These are phyloP conservation scores for Tricholoma sp. DNA, from an alignment of 768 basidiomycete genomes.

Conservation along the genomic window DNA sequence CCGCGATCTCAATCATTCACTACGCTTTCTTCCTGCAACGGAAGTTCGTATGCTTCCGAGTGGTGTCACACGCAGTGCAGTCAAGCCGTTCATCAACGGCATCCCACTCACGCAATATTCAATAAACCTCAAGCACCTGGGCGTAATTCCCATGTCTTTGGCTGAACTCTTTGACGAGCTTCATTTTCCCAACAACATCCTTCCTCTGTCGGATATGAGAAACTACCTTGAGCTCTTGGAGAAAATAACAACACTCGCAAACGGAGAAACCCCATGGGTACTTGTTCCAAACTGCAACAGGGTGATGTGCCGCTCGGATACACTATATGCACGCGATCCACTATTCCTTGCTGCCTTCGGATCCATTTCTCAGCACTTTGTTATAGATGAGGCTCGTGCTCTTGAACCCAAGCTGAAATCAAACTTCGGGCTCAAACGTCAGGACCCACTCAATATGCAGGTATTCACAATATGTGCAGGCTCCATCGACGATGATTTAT, in stretches of 20 bases:
- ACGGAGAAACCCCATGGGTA: slow-evolving; percentile 8
- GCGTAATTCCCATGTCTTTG: not conserved
- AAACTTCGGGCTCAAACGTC: slow-evolving; percentile 25
- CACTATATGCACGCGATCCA: slow-evolving; percentile 29
- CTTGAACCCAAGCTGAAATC: slow-evolving; percentile 22
- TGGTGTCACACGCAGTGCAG: slow-evolving; percentile 7
- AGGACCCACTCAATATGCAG: slow-evolving; percentile 22
- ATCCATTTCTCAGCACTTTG: slow-evolving; percentile 22
- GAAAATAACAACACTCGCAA: not conserved
- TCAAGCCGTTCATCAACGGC: slow-evolving; percentile 2
- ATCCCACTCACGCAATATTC: not conserved
- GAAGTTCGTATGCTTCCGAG: slow-evolving; percentile 19
- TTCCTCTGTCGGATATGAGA: not conserved
- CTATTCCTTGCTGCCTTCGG: slow-evolving; percentile 34
- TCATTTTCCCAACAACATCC: slow-evolving; percentile 4
- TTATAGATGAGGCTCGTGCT: slow-evolving; percentile 22
- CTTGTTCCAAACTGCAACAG: slow-evolving; percentile 28
- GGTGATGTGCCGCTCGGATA: slow-evolving; percentile 17
- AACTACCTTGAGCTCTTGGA: slow-evolving; percentile 3
- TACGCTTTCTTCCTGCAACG: slow-evolving; percentile 9
- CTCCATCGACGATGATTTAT: slow-evolving; percentile 18
- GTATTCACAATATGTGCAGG: slow-evolving; percentile 32
- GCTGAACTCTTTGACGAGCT: not conserved
- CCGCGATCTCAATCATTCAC: not conserved
- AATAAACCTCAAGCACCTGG: not conserved